A percentile compares a stretch with the other conserved stretches of the same genome.
phyloP scores from a whole-genome alignment of 2,329 filamentous ascomycete species.

The Thielaviopsis populi region DNA sequence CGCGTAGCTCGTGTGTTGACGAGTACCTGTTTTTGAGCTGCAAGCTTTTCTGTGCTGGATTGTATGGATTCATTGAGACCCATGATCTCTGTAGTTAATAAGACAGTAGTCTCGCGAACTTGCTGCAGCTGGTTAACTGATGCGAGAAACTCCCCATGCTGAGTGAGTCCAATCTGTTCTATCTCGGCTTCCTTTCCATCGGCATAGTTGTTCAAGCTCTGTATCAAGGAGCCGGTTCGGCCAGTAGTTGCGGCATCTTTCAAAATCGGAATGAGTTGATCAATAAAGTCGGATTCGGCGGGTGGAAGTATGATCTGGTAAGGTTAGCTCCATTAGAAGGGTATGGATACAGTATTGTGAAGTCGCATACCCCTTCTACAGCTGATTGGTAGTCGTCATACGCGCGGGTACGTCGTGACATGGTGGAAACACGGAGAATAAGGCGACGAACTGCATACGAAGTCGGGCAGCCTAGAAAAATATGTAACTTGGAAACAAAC shows the following conservation, averaged over 20 bases:
- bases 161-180: slow-evolving; percentile 83
- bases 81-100: slow-evolving; percentile 78
- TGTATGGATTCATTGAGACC: slow-evolving; percentile 91
- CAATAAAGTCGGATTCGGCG: slow-evolving; percentile 84
- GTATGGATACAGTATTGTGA: slow-evolving; percentile 18
- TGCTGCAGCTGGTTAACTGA: slow-evolving; percentile 89
- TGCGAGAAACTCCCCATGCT: slow-evolving; percentile 89
- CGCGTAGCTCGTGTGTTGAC: slow-evolving; percentile 85
- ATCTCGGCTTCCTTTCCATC: slow-evolving; percentile 81
- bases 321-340: slow-evolving; percentile 7
- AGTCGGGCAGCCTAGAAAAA: no score
- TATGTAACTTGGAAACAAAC: no score
- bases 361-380: slow-evolving; percentile 29
- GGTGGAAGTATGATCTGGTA: slow-evolving; percentile 77
- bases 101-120: slow-evolving; percentile 79
- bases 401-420: slow-evolving; percentile 32
- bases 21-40: slow-evolving; percentile 83
- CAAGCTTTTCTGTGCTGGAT: slow-evolving; percentile 81
- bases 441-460: not conserved
- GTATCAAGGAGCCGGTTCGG: slow-evolving; percentile 12
- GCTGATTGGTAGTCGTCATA: slow-evolving; percentile 34
- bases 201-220: slow-evolving; percentile 46
- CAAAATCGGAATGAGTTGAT: slow-evolving; percentile 85
- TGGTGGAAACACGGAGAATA: slow-evolving; percentile 18
- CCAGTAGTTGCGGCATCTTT: slow-evolving; percentile 68